Evolutionary conservation across 2,329 filamentous ascomycete species (phyloP).

Genomic region (Ceratocystiopsis minuta): DNA sequence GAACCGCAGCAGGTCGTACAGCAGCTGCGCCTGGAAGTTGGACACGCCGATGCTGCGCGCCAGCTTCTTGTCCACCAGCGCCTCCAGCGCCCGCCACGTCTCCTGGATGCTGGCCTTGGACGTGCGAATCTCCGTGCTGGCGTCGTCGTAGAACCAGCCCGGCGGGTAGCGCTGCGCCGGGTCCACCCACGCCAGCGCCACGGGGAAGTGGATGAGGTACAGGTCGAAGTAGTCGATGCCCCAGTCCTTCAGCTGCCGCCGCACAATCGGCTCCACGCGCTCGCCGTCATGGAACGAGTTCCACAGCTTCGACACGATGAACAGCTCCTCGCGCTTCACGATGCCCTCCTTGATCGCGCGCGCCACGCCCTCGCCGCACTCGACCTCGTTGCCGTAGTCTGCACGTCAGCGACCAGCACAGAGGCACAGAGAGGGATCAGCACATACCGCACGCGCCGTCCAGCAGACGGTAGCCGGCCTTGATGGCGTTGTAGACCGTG

Average conservation of each 20-base stretch:
- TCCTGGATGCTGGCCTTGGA: conserved; percentile 58
- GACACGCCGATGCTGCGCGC: conserved; percentile 59
- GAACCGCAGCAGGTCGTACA: conserved; percentile 67
- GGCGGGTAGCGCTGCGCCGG: conserved; percentile 64
- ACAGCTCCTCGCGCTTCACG: conserved; percentile 72
- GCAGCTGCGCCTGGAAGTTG: conserved; percentile 64
- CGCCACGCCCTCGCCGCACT: conserved; percentile 57
- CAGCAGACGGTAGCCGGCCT: conserved; percentile 41
- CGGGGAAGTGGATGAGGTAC: conserved; percentile 78
- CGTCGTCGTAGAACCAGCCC: conserved; percentile 52
- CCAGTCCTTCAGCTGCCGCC: conserved; percentile 66
- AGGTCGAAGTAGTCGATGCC: conserved; percentile 80
- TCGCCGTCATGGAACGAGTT: conserved; percentile 76
- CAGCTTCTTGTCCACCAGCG: conserved; percentile 49
- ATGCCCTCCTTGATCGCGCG: conserved; percentile 67
- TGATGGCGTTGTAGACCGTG: conserved; percentile 59
- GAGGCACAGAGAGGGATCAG: not conserved
- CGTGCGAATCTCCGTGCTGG: conserved; percentile 35
- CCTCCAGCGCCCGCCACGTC: conserved; percentile 71
- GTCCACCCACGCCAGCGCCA: conserved; percentile 72
- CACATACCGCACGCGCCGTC: conserved; percentile 43
- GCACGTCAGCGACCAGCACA: not conserved
- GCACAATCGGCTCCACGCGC: conserved; percentile 55
- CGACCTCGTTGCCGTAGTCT: conserved; percentile 75
- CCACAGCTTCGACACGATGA: conserved; percentile 88